phyloP scores from a whole-genome alignment of 2,329 filamentous ascomycete genomes.

The Colletotrichum echinochloae region DNA sequence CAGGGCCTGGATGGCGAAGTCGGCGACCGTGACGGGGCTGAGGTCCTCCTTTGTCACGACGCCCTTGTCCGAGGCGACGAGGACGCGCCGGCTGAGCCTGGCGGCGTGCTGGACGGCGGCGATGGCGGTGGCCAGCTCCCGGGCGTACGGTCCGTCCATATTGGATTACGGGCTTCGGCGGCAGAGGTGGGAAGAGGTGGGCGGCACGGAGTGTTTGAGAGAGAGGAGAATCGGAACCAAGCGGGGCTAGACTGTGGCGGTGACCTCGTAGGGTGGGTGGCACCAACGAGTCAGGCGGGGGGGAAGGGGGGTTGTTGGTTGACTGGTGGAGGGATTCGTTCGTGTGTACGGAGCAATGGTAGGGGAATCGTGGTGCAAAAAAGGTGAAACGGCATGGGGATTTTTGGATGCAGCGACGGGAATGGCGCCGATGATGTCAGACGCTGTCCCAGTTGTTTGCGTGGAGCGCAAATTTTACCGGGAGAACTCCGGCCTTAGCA shows the following conservation, averaged over 20 bases:
- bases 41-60: slow-evolving; percentile 66
- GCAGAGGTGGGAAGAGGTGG: neutral
- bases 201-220: neutral
- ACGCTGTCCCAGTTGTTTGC: slow-evolving; percentile 8
- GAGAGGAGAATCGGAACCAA: neutral
- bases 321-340: neutral
- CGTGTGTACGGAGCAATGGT: neutral
- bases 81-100: slow-evolving; percentile 61
- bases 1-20: slow-evolving; percentile 70
- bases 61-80: slow-evolving; percentile 61
- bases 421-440: slow-evolving; percentile 35
- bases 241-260: neutral
- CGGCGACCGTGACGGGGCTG: slow-evolving; percentile 69
- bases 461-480: slow-evolving; percentile 35
- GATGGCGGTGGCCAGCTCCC: slow-evolving; percentile 58
- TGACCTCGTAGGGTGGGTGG: neutral
- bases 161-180: neutral
- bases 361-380: neutral
- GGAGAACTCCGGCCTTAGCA: slow-evolving; percentile 20
- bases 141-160: slow-evolving; percentile 58
- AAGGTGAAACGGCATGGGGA: neutral
- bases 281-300: neutral
- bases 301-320: neutral
- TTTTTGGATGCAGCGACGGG: neutral
- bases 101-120: slow-evolving; percentile 59